Conservation (phyloP, 331 rosid genomes). For the Arachis monticola region DNA sequence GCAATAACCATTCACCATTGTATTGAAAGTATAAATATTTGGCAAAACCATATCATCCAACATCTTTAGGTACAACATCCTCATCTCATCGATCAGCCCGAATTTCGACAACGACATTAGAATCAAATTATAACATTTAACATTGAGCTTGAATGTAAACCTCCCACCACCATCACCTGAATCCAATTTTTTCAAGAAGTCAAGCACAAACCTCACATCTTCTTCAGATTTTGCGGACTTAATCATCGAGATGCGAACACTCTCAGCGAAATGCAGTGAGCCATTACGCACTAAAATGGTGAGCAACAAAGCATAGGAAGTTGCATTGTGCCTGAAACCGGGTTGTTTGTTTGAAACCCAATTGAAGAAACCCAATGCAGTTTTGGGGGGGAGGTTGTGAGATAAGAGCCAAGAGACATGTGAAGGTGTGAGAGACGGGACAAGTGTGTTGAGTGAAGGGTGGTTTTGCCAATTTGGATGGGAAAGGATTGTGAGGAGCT, state of each 20-base stretch:
- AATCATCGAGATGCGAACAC: slow-evolving; percentile 50
- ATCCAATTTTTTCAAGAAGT: slow-evolving; percentile 43
- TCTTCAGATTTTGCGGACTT: slow-evolving; percentile 42
- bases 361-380: slow-evolving; percentile 55
- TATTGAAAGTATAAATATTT: slow-evolving; percentile 56
- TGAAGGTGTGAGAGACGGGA: slow-evolving; percentile 48
- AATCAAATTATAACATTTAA: slow-evolving; percentile 58
- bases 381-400: slow-evolving; percentile 42
- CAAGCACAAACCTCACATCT: slow-evolving; percentile 49
- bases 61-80: slow-evolving; percentile 50
- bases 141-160: slow-evolving; percentile 50
- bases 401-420: slow-evolving; percentile 46
- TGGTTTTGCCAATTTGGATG: slow-evolving; percentile 59
- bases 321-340: slow-evolving; percentile 51
- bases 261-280: slow-evolving; percentile 37
- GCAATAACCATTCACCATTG: slow-evolving; percentile 68
- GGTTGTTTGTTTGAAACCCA: slow-evolving; percentile 46
- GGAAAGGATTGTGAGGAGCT: slow-evolving; percentile 49
- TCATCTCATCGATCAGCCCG: slow-evolving; percentile 58
- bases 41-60: slow-evolving; percentile 52
- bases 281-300: slow-evolving; percentile 47
- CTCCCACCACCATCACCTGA: slow-evolving; percentile 28
- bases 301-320: slow-evolving; percentile 45
- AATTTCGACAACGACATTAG: slow-evolving; percentile 56
- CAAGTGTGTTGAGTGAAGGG: slow-evolving; percentile 47